Evolutionary conservation across 345 rosid species (phyloP).

Genomic region (Murraya koenigii): DNA sequence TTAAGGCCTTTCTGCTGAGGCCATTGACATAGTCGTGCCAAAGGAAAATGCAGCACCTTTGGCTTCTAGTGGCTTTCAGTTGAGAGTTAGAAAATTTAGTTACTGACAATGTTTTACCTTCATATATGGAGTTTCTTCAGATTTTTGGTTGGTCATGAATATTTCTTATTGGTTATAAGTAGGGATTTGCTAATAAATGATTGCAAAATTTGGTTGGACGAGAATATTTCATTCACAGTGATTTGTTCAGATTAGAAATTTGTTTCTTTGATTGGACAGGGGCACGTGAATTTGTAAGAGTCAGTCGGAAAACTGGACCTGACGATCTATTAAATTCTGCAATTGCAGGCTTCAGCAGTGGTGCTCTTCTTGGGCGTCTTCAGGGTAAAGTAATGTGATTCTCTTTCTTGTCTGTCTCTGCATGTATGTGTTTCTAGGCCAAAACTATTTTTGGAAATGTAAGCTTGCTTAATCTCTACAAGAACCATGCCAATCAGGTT

Average conservation of each 20-base stretch:
- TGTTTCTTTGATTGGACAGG: conserved; percentile 41
- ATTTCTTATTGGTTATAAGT: background rate
- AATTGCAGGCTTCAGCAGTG: conserved; percentile 72
- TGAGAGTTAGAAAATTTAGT: background rate
- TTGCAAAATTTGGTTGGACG: background rate
- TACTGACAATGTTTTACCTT: background rate
- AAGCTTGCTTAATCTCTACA: background rate
- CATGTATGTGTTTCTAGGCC: background rate
- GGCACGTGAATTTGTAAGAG: conserved; percentile 77
- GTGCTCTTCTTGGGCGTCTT: conserved; percentile 83
- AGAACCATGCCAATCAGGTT: background rate
- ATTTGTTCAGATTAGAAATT: conserved; percentile 7
- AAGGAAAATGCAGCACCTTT: background rate
- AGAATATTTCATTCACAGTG: background rate
- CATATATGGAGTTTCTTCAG: background rate
- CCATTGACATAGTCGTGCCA: background rate
- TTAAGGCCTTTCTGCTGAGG: background rate
- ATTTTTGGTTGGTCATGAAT: background rate
- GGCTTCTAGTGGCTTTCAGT: background rate
- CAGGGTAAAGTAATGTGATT: conserved; percentile 46
- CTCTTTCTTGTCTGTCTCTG: background rate
- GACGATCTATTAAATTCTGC: conserved; percentile 73
- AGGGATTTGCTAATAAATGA: background rate
- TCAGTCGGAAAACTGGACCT: conserved; percentile 57
- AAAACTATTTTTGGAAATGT: background rate